These are phyloP conservation scores for Athelia psychrophila DNA, from an alignment of 1,284 basidiomycete species.

Conservation along the genomic window DNA sequence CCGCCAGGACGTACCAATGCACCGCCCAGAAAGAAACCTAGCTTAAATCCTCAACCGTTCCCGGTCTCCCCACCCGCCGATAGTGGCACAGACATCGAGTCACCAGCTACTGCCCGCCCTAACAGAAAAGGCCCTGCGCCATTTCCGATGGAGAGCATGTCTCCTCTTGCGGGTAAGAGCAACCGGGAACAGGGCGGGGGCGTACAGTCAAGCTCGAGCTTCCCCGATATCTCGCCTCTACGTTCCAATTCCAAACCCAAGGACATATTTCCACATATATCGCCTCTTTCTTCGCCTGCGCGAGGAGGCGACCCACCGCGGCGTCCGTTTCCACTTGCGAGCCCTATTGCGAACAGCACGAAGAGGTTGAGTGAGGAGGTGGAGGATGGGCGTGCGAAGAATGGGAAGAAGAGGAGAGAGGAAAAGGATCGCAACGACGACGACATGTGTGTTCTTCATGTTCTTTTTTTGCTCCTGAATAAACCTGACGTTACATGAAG, in stretches of 20 bases:
- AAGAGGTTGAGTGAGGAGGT: slow-evolving; percentile 40
- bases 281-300: not conserved
- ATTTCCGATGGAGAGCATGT: not conserved
- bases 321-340: slow-evolving; percentile 8
- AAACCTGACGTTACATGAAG: not conserved
- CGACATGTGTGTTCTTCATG: slow-evolving; percentile 17
- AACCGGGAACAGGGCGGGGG: not conserved
- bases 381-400: slow-evolving; percentile 28
- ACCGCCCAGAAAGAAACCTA: no score
- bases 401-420: slow-evolving; percentile 32
- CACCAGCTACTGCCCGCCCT: not conserved
- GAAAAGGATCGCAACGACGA: slow-evolving; percentile 21
- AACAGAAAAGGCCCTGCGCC: not conserved
- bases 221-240: not conserved
- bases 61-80: not conserved
- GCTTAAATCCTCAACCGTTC: not conserved
- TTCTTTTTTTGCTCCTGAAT: not conserved
- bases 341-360: slow-evolving; percentile 53
- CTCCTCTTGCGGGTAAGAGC: not conserved
- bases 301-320: slow-evolving; percentile 3
- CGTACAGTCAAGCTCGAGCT: not conserved
- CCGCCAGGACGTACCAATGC: no score
- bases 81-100: not conserved
- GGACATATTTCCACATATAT: not conserved
- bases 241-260: not conserved